Evolutionary conservation across 495 filamentous ascomycete species (phyloP).

Genomic region (Xylaria curta): DNA sequence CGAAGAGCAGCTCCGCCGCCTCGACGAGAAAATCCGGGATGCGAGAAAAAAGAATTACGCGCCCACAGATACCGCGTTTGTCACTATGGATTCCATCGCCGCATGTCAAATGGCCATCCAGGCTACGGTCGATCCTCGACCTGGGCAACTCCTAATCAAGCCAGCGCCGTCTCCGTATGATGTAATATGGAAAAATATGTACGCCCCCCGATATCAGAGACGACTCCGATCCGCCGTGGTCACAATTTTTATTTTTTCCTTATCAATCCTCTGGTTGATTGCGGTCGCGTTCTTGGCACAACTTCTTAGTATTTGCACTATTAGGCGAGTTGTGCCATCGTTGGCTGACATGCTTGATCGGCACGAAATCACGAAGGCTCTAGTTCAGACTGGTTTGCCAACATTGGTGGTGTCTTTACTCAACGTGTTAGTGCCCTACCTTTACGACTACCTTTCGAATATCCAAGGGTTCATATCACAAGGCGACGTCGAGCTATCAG

Average conservation of each 20-base stretch:
- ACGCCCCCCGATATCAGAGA: slow-evolving; percentile 74
- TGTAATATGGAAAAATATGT: slow-evolving; percentile 92
- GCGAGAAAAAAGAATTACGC: slow-evolving; percentile 78
- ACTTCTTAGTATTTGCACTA: slow-evolving; percentile 76
- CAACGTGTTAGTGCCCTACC: slow-evolving; percentile 86
- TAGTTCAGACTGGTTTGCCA: slow-evolving; percentile 87
- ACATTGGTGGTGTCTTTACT: slow-evolving; percentile 84
- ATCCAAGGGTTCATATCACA: slow-evolving; percentile 93
- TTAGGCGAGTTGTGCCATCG: slow-evolving; percentile 73
- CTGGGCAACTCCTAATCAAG: slow-evolving; percentile 82
- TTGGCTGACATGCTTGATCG: slow-evolving; percentile 69
- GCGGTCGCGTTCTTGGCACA: slow-evolving; percentile 82
- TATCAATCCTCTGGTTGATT: slow-evolving; percentile 89
- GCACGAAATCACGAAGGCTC: slow-evolving; percentile 71
- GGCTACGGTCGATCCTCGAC: slow-evolving; percentile 86
- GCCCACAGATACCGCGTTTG: slow-evolving; percentile 85
- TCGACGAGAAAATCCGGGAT: slow-evolving; percentile 76
- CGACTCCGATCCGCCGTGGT: slow-evolving; percentile 81
- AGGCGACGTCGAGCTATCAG: slow-evolving; percentile 91
- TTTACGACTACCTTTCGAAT: slow-evolving; percentile 92
- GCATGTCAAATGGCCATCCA: slow-evolving; percentile 93
- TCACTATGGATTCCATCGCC: slow-evolving; percentile 96
- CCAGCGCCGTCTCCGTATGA: slow-evolving; percentile 87
- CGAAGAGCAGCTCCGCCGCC: slow-evolving; percentile 78
- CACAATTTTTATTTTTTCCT: slow-evolving; percentile 77